Base-by-base conservation (phyloP, 2,329 filamentous ascomycete species). In the Diaporthe humulicola region DNA sequence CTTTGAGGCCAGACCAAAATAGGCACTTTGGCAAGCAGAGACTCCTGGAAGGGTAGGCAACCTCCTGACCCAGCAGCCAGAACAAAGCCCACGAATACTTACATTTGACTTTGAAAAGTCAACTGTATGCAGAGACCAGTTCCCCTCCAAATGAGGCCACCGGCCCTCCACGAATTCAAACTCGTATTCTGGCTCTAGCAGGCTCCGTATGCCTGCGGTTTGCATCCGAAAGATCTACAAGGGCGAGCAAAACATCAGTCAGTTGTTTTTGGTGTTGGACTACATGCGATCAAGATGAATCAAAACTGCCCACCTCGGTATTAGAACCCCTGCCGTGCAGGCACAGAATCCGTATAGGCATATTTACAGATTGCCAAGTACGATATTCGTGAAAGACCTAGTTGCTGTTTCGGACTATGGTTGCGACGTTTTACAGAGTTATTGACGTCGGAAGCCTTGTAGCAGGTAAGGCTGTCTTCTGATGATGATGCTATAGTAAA, bases 101-200 rank as follows among this genome's bases (percentile, higher is more conserved):
- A 73, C 71, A 73, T 73, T 73, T 50, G 74, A 75, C 36, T 75
- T 75, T 28, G 74, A 75, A 50, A 75, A 75, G 64, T 75, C 74
- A 14, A 70, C 61, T 36, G 74, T 75, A 56, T 75, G 74, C 22
- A 75, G 52, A 56, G 74, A 75, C 74, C 71, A 75, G 48, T 75
- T 75, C 14, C 71, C 74, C 48, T 75, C 74, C 28, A 75, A 38
- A 14, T 75, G 74, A 25, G 74, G 74, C 74, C 74, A 75, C 15
- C 74, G 61, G 19, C 74, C 74, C 45, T 75, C 74, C 40, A 75
- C 74, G 52, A 75, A 75, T 40, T 75, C 74, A 48, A 75, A 75
- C 28, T 75, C 74, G 7, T 70, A 75, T 38, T 75, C 74, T 25
- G 74, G 74, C 33, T 75, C 71, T 22, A 75, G 61, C 40, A 40